phyloP scores from a whole-genome alignment of 129 eudicot species.

The Flaveria ramosissima region DNA sequence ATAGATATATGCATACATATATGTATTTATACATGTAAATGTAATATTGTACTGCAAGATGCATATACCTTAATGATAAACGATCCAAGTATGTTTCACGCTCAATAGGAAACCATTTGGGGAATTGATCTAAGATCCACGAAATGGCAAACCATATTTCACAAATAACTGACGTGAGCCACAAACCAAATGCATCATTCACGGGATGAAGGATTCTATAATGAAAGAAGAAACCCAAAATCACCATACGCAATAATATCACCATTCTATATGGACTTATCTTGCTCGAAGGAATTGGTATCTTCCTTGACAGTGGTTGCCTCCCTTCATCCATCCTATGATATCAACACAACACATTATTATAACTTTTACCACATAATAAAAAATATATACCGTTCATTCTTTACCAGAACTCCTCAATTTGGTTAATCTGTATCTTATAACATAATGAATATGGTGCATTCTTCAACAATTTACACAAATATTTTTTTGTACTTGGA shows the following conservation, averaged over 20 bases:
- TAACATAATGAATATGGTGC: too few species aligned
- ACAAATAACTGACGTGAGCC: conserved; percentile 61
- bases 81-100: conserved; percentile 71
- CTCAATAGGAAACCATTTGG: conserved; percentile 70
- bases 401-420: background rate
- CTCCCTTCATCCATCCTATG: conserved; percentile 63
- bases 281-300: conserved; percentile 59
- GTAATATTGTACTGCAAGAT: background rate
- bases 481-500: background rate
- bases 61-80: conserved; percentile 53
- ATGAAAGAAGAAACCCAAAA: conserved; percentile 62
- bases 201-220: conserved; percentile 66
- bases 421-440: too few species aligned
- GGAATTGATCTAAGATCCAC: conserved; percentile 74
- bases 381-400: background rate
- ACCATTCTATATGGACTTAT: conserved; percentile 62
- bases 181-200: conserved; percentile 58
- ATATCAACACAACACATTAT: conserved; percentile 2
- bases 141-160: conserved; percentile 70
- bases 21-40: too few species aligned
- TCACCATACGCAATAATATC: conserved; percentile 51
- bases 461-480: background rate
- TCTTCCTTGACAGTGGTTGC: conserved; percentile 59
- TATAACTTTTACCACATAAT: background rate
- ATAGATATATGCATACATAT: too few species aligned